Percentiles rank a stretch among this genome's conserved stretches.
Evolutionary conservation across 179 eudicot genomes (phyloP).

Genomic region (Beta corolliflora): DNA sequence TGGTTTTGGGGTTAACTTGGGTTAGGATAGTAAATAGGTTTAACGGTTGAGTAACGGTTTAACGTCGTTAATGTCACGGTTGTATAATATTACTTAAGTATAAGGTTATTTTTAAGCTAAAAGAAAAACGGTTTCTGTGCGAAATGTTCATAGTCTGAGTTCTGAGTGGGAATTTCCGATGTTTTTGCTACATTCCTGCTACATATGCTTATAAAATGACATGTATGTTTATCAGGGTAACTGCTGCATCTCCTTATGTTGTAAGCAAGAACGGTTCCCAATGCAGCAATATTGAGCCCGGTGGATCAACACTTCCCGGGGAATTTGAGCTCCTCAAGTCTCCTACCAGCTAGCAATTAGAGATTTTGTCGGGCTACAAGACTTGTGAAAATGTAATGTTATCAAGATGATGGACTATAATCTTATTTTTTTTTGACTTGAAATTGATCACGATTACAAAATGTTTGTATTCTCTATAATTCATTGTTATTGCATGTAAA

Average conservation of each 20-base stretch:
- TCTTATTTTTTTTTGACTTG: background rate
- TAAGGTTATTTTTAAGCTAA: too few species aligned
- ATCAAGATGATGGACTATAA: background rate
- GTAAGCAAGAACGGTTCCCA: background rate
- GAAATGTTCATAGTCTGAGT: too few species aligned
- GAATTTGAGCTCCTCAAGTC: background rate
- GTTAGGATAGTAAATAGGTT: too few species aligned
- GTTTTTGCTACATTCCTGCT: background rate
- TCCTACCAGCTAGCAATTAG: constrained; percentile 2
- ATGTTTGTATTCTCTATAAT: background rate
- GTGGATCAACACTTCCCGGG: background rate
- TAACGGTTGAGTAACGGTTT: too few species aligned
- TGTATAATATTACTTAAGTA: too few species aligned
- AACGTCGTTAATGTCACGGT: too few species aligned
- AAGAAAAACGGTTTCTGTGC: too few species aligned
- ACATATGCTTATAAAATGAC: background rate
- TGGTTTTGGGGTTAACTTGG: too few species aligned
- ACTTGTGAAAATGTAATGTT: constrained; percentile 1
- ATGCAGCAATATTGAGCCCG: background rate
- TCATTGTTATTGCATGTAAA: background rate
- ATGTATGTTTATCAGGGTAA: constrained; percentile 1
- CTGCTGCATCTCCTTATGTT: constrained; percentile 1
- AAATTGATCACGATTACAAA: background rate
- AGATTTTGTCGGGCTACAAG: background rate
- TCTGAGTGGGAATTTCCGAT: too few species aligned